Base-by-base conservation (phyloP, 495 filamentous ascomycete species). In the Xylaria grammica region DNA sequence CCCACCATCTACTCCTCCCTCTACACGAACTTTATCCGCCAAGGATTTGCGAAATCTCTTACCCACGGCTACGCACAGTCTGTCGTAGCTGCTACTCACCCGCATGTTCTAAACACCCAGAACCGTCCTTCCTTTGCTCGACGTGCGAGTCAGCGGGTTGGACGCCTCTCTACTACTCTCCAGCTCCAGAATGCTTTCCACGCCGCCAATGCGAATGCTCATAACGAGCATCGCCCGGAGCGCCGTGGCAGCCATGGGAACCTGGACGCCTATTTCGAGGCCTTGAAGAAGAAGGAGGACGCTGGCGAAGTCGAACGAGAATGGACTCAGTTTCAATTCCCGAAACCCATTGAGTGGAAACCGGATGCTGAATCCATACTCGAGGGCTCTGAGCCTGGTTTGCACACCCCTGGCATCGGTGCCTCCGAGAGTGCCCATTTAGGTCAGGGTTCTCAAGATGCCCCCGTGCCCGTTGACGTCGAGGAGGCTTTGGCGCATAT, bases 1-100 rank as follows among this genome's bases (percentile, higher is more conserved):
- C 84, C 84, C 75, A 77, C 80, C 68, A 82, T 85, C 69, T 85
- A 83, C 74, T 83, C 82, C 62, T 81, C 79, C 67, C 74, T 86
- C 63, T 85, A 82, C 75, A 81, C 93, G 82, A 91, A 93, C 79
- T 89, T 98, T 85, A 92, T 96, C 86, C 95, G 96, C 80, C 92
- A 94, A 82, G 94, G 91, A 88, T 90, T 97, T 74, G 86, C 91
- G 69, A 98, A 98, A 85, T 90, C 92, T 77, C 89, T 98, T 77
- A 94, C 92, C 75, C 92, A 97, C 86, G 94, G 94, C 79, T 97
- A 96, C 84, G 92, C 93, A 76, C 94, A 97, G 76, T 96, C 94
- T 67, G 89, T 99, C 80, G 94, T 98, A 77, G 95, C 95, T 67
- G 94, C 92, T 60, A 92, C 93, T 52, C 94, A 97, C 72, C 81